These are phyloP conservation scores for Chalara sp. DNA, from an alignment of 2,329 filamentous ascomycete genomes.

Conservation along the genomic window DNA sequence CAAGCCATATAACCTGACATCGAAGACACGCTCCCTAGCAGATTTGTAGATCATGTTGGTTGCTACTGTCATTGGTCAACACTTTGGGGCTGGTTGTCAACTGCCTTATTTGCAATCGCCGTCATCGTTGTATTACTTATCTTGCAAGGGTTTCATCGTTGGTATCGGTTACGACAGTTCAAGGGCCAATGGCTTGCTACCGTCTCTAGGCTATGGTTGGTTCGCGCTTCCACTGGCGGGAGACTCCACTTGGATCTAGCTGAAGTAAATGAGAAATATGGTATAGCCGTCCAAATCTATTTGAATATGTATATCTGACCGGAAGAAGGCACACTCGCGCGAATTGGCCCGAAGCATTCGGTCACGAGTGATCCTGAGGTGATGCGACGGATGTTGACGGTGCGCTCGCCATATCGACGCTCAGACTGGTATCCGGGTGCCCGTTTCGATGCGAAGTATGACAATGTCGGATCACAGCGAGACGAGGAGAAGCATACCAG, in stretches of 20 bases:
- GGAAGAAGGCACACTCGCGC: constrained; percentile 9
- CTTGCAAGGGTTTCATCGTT: constrained; percentile 4
- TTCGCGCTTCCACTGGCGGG: constrained; percentile 8
- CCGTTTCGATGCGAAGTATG: constrained; percentile 44
- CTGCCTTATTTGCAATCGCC: no score
- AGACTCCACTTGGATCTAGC: constrained; percentile 10
- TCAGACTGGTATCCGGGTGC: constrained; percentile 33
- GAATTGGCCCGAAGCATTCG: constrained; percentile 22
- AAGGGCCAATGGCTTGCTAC: constrained; percentile 12
- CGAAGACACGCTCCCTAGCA: no score
- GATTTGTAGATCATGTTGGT: no score
- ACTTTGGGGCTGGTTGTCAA: no score
- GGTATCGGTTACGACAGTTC: constrained; percentile 13
- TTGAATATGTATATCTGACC: neutral
- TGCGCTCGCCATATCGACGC: constrained; percentile 16
- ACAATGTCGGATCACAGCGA: constrained; percentile 45
- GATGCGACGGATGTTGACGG: constrained; percentile 14
- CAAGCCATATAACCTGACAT: no score
- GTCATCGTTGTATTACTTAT: neutral
- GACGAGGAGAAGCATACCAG: constrained; percentile 38
- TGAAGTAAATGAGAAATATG: constrained; percentile 13
- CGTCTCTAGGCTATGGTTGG: constrained; percentile 15
- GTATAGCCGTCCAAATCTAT: constrained; percentile 3
- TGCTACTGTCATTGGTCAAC: no score
- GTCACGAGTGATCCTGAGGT: constrained; percentile 17